phyloP scores from a whole-genome alignment of 768 basidiomycete genomes.

The Serendipita indica region DNA sequence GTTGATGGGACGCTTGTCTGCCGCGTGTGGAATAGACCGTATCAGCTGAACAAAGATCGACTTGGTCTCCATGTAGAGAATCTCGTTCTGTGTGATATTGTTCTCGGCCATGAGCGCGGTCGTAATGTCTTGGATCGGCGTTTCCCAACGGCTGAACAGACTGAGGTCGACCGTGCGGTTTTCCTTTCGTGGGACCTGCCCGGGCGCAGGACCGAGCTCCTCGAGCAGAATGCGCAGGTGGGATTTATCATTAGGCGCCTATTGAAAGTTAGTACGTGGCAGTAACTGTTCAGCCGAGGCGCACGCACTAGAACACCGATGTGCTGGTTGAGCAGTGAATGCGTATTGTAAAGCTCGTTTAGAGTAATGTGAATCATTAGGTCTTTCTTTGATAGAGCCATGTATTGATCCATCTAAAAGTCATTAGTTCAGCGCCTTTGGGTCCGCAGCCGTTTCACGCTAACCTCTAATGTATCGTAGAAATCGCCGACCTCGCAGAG shows the following conservation, averaged over 20 bases:
- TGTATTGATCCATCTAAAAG: conserved; percentile 94
- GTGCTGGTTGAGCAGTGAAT: conserved; percentile 87
- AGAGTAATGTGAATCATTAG: conserved; percentile 95
- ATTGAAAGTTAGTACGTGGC: neutral
- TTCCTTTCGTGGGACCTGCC: conserved; percentile 96
- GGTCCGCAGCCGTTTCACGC: conserved; percentile 15
- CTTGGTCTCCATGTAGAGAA: conserved; percentile 99
- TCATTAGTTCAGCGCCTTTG: neutral
- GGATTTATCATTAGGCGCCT: conserved; percentile 97
- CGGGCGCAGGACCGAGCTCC: conserved; percentile 83
- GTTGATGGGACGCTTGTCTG: conserved; percentile 80
- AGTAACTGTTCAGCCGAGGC: neutral
- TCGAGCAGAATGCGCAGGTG: conserved; percentile 93
- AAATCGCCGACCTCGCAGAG: conserved; percentile 99
- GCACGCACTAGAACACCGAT: conserved; percentile 75
- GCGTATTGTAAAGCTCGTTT: conserved; percentile 98
- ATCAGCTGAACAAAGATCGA: conserved; percentile 97
- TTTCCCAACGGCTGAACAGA: conserved; percentile 97
- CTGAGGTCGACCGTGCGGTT: conserved; percentile 86
- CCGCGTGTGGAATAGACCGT: conserved; percentile 76
- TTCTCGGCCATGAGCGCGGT: conserved; percentile 81
- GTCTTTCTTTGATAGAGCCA: conserved; percentile 99
- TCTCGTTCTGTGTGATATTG: conserved; percentile 91
- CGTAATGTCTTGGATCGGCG: conserved; percentile 93
- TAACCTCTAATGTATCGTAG: conserved; percentile 92